Percentiles rank a stretch among this genome's conserved stretches.
Evolutionary conservation across 148 eudicot genomes (phyloP).

Genomic region (Amaranthus cruentus): DNA sequence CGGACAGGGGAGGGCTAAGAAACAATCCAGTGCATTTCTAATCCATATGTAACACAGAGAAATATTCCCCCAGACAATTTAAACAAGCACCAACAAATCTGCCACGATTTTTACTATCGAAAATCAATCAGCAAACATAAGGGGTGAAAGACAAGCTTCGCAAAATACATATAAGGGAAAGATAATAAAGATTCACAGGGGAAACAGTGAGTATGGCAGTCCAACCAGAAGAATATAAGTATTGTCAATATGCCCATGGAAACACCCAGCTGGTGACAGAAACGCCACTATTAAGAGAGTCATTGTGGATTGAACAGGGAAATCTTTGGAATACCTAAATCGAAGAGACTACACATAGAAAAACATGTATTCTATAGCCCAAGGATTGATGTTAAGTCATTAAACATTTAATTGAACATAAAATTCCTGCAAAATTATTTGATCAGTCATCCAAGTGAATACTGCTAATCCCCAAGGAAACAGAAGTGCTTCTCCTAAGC

Average conservation of each 20-base stretch:
- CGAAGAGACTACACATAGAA: not conserved
- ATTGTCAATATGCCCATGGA: not conserved
- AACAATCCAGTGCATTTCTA: not conserved
- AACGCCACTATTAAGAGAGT: not conserved
- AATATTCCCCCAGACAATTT: not conserved
- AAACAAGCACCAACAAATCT: conserved; percentile 9
- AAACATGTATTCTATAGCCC: conserved; percentile 15
- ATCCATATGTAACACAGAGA: not conserved
- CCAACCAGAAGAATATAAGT: not conserved
- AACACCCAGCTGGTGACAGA: not conserved
- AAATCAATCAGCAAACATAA: not conserved
- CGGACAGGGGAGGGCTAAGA: not conserved
- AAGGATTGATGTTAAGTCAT: conserved; percentile 19
- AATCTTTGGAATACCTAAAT: conserved; percentile 1
- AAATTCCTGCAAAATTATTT: conserved; percentile 33
- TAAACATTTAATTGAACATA: conserved; percentile 13
- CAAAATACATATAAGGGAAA: not conserved
- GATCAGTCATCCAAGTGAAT: conserved; percentile 43
- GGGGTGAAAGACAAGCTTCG: not conserved
- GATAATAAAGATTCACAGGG: not conserved
- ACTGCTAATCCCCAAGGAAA: conserved; percentile 48
- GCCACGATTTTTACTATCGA: not conserved
- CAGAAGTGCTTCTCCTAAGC: conserved; percentile 56
- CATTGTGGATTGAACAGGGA: not conserved
- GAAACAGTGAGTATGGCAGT: not conserved